Evolutionary conservation across 1,284 basidiomycete genomes (phyloP), one percentile per base, ranked within the genome.

Genomic region (Wallemia ichthyophaga): DNA sequence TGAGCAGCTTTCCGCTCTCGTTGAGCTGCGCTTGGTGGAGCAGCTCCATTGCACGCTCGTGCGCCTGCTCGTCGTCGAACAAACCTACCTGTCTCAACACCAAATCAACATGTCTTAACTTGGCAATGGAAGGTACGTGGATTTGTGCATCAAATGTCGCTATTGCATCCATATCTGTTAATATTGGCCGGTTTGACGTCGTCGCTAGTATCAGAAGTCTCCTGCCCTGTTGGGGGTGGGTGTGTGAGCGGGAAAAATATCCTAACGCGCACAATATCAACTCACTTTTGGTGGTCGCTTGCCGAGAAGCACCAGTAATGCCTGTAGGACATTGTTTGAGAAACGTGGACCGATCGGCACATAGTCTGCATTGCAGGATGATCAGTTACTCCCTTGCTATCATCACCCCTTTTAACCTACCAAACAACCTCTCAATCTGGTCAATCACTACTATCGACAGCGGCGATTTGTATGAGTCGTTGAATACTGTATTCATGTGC

Each of bases 321-420:
- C 78, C 70, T 98, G 94, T 31, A 99, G 73, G 11, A 98, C 86
- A 15, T 82, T 75, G 68, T 98, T 98, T 1, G 88, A 94, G 74
- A 96, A 99, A 58, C 91, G 77, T 17, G 85, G 88, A 1, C 92
- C 92, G 70, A 99, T 85, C 2, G 91, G 88, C n/a, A 91, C 91
- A 83, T 88, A 99, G 64, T 94, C 89, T 88, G 60, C n/a, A n/a
- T n/a, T n/a, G n/a, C n/a, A n/a, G n/a, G n/a, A n/a, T n/a, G n/a
- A n/a, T n/a, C n/a, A n/a, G 31, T 13, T 28, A 55, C 11, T 13
- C 27, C n/a, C 58, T 25, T 56, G 19, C 58, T 33, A 31, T 56
- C 55, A 48, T 48, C 11, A 37, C 26, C 59, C 57, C 56, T 32
- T 23, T 13, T 13, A 23, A 69, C 79, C 63, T 60, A 85, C 86